Evolutionary conservation across 139 green algal genomes (phyloP), one percentile per base, ranked within the genome.

Genomic region (Limnomonas spitsbergensis): DNA sequence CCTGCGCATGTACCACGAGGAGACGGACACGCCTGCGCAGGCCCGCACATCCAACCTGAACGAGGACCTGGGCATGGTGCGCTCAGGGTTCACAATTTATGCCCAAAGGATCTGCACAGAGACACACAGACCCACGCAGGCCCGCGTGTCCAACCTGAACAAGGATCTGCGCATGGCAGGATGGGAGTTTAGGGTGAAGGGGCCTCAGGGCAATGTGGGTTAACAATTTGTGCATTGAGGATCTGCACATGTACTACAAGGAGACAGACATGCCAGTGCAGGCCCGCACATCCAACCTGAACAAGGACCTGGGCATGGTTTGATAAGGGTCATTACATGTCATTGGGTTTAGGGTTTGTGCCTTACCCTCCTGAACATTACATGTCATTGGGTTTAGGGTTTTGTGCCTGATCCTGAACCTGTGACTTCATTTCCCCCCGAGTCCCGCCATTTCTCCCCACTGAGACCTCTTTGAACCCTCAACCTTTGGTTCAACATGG

Each of bases 41-140:
- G 93, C 91, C 27, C 90, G 94, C 73, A 98, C 95, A 71, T 96
- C 90, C 40, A 98, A 97, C 83, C 85, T 99, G 29, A 99, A 98
- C 69, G 96, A 99, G 81, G 96, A 99, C 81, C 92, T 99, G 72
- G 96, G 96, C 75, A 90, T 93, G 91, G 87, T 97, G 2, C 85
- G 42, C n/a, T n/a, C n/a, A 91, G 71, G 93, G 91, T n/a, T n/a
- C n/a, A n/a, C n/a, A n/a, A n/a, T n/a, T n/a, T n/a, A n/a, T n/a
- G n/a, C n/a, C n/a, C 34, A 89, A 9, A n/a, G 47, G 47, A n/a
- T 56, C 9, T 56, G 47, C 47, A 20, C 20, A 20, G 47, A n/a
- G 47, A 56, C 47, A 56, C 47, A 56, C 9, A 9, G 47, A 9
- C n/a, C n/a, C n/a, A n/a, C n/a, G n/a, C n/a, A n/a, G n/a, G n/a